phyloP scores from a whole-genome alignment of 2,329 filamentous ascomycete genomes.

The Pseudocercospora crystallina region DNA sequence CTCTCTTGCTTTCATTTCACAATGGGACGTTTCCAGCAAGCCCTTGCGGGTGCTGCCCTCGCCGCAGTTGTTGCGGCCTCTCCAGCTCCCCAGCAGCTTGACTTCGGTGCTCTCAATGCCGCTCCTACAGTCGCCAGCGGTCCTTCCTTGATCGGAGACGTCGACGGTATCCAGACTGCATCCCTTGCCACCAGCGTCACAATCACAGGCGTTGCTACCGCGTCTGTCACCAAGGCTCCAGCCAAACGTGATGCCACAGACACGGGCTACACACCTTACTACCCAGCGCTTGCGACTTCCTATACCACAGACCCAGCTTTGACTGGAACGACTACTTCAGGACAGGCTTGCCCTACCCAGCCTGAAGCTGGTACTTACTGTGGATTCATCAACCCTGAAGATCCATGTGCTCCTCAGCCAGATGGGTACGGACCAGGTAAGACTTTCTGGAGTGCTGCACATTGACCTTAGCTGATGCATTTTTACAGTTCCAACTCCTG shows the following conservation, averaged over 20 bases:
- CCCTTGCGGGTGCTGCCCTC: constrained; percentile 12
- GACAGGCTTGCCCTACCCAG: constrained; percentile 30
- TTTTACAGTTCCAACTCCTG: constrained; percentile 16
- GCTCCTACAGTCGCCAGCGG: constrained; percentile 25
- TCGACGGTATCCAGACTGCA: constrained; percentile 18
- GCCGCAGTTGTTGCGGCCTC: constrained; percentile 14
- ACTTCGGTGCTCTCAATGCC: constrained; percentile 19
- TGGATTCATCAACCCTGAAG: constrained; percentile 41
- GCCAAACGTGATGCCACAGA: constrained; percentile 16
- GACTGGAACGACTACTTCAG: constrained; percentile 26
- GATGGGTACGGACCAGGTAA: constrained; percentile 35
- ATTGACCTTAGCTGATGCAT: not conserved
- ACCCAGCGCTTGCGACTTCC: constrained; percentile 24
- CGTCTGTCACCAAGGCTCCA: constrained; percentile 5
- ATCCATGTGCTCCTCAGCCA: constrained; percentile 40
- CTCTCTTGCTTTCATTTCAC: not conserved
- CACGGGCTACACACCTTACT: constrained; percentile 24
- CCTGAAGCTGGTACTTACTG: constrained; percentile 37
- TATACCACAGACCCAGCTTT: constrained; percentile 28
- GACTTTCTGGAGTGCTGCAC: not conserved
- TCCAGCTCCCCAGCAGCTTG: constrained; percentile 19
- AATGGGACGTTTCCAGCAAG: not conserved
- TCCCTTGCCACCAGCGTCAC: constrained; percentile 22
- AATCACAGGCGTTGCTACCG: constrained; percentile 20
- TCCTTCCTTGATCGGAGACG: constrained; percentile 12